phyloP scores from a whole-genome alignment of 805 yeast species.

The Saturnispora saitoi region DNA sequence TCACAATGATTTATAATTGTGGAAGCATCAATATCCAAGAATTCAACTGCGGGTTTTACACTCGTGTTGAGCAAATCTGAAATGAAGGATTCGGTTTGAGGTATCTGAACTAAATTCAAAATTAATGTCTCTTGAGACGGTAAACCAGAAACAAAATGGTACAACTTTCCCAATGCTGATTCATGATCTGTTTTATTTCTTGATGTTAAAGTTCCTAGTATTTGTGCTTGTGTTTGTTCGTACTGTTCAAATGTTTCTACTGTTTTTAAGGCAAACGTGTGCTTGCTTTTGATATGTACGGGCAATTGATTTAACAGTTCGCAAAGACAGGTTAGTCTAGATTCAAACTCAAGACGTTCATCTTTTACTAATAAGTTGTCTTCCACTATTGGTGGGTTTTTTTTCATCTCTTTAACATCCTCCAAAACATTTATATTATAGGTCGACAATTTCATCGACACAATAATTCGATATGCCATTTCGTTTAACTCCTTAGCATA shows the following conservation, averaged over 20 bases:
- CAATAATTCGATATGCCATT: not conserved
- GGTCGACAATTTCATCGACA: not conserved
- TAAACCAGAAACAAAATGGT: constrained; percentile 1
- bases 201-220: constrained; percentile 3
- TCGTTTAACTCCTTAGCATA: not conserved
- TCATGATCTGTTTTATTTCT: not conserved
- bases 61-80: not conserved
- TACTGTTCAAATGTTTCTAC: not conserved
- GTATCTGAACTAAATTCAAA: not conserved
- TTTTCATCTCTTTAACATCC: not conserved
- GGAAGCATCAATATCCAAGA: not conserved
- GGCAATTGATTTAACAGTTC: not conserved
- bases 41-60: not conserved
- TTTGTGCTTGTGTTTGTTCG: constrained; percentile 1
- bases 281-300: not conserved
- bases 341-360: not conserved
- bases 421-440: not conserved
- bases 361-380: not conserved
- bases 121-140: constrained; percentile 1
- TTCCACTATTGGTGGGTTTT: not conserved
- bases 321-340: not conserved
- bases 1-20: not conserved
- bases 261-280: not conserved
- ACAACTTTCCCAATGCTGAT: not conserved
- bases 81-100: not conserved